Evolutionary conservation across 2,329 filamentous ascomycete species (phyloP), one percentile per base, ranked within the genome.

Genomic region (Purpureocillium lavendulum): DNA sequence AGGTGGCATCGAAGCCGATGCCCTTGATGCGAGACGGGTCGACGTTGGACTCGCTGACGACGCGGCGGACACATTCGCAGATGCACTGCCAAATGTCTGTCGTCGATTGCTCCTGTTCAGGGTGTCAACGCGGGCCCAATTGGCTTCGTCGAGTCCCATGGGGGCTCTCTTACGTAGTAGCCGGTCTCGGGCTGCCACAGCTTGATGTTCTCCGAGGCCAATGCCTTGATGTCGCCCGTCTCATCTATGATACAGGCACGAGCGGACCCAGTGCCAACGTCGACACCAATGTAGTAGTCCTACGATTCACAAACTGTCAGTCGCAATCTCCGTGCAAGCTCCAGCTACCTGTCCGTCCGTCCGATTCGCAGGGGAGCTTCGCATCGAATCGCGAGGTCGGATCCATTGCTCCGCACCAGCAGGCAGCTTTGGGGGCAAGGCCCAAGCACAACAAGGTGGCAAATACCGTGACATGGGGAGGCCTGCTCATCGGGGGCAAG

Each of bases 1-100:
- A 98, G n/a, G 92, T 98, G 16, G 92, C 92, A 61, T 98, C 92
- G 62, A 98, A 97, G 39, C 92, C 92, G 54, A 98, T 87, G 42
- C 92, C 92, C 51, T 84, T 84, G 53, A 98, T 83, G 29, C 77
- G 80, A 46, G 67, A 69, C 4, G 82, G 75, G 53, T 90, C 80
- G 49, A 94, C 81, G 51, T 81, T 82, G 49, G 90, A 84, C 60
- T 95, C 83, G 56, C 74, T 75, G 53, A 97, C 75, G 33, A 89
- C 87, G 38, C 81, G 76, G 54, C 88, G 83, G 30, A 96, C 87
- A 32, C 87, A 92, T 44, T 79, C 75, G 67, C 89, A 95, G 59
- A 98, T 95, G 64, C 87, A 90, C 47, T 80, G 75, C 92, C 92
- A 98, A 56, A 98, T 98, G 61, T 98, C 87, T 37, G 81, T 86